Evolutionary conservation across 1,284 basidiomycete species (phyloP), one percentile per base, ranked within the genome.

Genomic region (Malassezia yamatoensis): DNA sequence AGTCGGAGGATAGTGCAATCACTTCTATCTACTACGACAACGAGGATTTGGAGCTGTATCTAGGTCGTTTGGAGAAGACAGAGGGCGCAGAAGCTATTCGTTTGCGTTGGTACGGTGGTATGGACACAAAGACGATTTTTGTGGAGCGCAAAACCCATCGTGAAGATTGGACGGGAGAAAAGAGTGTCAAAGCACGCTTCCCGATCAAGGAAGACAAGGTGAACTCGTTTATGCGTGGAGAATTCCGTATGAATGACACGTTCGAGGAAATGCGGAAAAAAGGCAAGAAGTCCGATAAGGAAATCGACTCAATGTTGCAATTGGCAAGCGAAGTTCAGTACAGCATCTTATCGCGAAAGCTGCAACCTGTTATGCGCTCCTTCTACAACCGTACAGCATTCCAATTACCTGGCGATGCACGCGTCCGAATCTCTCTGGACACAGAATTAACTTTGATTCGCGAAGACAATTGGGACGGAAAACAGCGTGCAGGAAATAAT

Each of bases 351-450:
- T 87, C 85, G n/a, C 84, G 88, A 75, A 83, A 85, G 64, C 79
- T 98, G 24, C 76, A 80, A 53, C 49, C 68, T 85, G 93, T 96
- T 40, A 86, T 96, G 86, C 83, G 93, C 34, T 90, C 90, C n/a
- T 98, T 96, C 79, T 98, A 98, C 80, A 96, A 96, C 75, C 86
- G 93, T 49, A 98, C 94, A 8, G 93, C 93, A 0, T 98, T 98
- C 81, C 93, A 98, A 77, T 83, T 98, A 21, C 94, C 94, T 9
- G 93, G 94, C 18, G 94, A 98, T 72, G 93, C 94, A 24, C 84
- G 90, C 44, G 93, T 98, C 39, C 89, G 93, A 51, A 96, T 98
- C 64, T 98, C 93, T 33, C 84, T 98, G 61, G 94, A 98, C 75
- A 98, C 93, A 0, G 90, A 96, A 75, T 82, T 98, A 32, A 86